These are phyloP conservation scores for Alternaria sp. DNA, from an alignment of 2,329 filamentous ascomycete species.

Conservation along the genomic window DNA sequence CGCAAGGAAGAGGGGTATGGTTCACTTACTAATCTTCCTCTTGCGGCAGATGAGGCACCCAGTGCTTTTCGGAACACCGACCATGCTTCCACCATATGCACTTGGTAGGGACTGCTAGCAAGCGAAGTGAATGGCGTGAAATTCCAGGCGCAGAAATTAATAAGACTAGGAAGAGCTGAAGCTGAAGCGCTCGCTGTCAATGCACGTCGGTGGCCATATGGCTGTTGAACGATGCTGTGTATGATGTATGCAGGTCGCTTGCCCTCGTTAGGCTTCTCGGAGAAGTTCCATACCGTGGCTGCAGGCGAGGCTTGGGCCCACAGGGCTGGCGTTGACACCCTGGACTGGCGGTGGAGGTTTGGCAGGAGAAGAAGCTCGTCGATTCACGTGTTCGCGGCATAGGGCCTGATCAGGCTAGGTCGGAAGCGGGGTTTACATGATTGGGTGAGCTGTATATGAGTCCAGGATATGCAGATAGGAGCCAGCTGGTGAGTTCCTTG, in stretches of 20 bases:
- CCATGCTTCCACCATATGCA: conserved; percentile 29
- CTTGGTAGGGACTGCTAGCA: not conserved
- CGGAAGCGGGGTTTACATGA: not conserved
- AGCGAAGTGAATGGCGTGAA: conserved; percentile 1
- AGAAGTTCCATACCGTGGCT: conserved; percentile 14
- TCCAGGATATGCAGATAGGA: not conserved
- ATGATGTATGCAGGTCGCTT: conserved; percentile 17
- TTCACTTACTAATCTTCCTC: conserved; percentile 44
- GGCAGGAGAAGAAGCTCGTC: conserved; percentile 10
- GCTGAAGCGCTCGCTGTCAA: conserved; percentile 8
- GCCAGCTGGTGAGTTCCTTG: not conserved
- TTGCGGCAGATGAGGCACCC: conserved; percentile 45
- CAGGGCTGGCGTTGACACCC: conserved; percentile 15
- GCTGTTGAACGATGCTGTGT: conserved; percentile 15
- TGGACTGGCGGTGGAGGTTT: conserved; percentile 22
- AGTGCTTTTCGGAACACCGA: conserved; percentile 47
- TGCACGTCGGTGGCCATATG: conserved; percentile 11
- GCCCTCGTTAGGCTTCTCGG: conserved; percentile 16
- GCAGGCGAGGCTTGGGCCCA: conserved; percentile 21
- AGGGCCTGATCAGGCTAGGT: conserved; percentile 22
- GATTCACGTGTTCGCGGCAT: conserved; percentile 36
- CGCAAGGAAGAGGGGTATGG: not conserved
- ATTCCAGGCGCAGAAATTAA: not conserved
- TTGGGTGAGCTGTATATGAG: conserved; percentile 12
- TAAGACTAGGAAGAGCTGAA: not conserved